A percentile compares a stretch with the other conserved stretches of the same genome.
These are phyloP conservation scores for Ceratobasidium sp. DNA, from an alignment of 1,284 basidiomycete species.

Conservation along the genomic window DNA sequence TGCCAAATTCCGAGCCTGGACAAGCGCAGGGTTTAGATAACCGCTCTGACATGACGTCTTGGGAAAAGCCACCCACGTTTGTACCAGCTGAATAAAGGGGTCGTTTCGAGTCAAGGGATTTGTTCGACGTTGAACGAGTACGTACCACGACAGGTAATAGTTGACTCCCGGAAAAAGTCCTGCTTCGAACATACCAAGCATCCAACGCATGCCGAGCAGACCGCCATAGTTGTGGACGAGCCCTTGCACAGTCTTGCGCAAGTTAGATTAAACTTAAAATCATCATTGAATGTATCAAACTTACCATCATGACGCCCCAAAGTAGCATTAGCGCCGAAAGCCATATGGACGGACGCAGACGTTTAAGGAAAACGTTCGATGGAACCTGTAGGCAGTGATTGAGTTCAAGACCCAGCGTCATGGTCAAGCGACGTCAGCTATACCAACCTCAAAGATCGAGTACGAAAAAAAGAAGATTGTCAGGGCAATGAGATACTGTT, in stretches of 20 bases:
- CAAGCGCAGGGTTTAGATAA: background rate
- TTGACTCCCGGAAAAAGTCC: constrained; percentile 53
- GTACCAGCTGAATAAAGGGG: constrained; percentile 25
- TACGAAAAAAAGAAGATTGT: constrained; percentile 45
- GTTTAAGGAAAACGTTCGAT: constrained; percentile 40
- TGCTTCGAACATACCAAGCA: constrained; percentile 44
- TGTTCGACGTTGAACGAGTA: background rate
- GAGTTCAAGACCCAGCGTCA: background rate
- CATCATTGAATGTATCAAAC: background rate
- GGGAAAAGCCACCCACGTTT: constrained; percentile 17
- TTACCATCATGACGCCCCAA: constrained; percentile 41
- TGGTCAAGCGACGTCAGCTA: constrained; percentile 24
- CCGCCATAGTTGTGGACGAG: constrained; percentile 50
- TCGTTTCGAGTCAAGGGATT: background rate
- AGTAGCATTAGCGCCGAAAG: constrained; percentile 38
- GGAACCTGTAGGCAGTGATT: constrained; percentile 16
- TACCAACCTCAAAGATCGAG: constrained; percentile 32
- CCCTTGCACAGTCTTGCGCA: constrained; percentile 43
- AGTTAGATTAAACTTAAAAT: background rate
- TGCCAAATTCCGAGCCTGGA: constrained; percentile 45
- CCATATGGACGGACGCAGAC: constrained; percentile 37
- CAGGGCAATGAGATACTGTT: constrained; percentile 40
- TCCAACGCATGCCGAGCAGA: constrained; percentile 46
- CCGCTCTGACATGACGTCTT: constrained; percentile 49
- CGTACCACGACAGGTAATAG: constrained; percentile 50